Base-by-base conservation (phyloP, 2,329 filamentous ascomycete genomes). In the Hysterium pulicare region DNA sequence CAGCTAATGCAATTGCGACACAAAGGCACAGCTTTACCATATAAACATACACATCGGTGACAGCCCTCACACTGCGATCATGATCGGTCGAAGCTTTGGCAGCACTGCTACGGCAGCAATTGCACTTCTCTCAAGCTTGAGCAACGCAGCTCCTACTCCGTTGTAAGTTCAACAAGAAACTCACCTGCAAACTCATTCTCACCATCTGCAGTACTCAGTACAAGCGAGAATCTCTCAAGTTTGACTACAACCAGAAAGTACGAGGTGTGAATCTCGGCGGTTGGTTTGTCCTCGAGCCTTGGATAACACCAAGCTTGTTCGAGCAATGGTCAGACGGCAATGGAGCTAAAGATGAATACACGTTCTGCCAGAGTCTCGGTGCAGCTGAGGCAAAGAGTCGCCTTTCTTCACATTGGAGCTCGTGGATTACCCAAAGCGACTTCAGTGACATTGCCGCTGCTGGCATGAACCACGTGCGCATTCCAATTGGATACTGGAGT, bases 401-500 rank as follows among this genome's bases (percentile, higher is more conserved):
- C 23, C 63, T 85, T 28, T 67, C 68, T 6, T 49, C 69, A 20
- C 82, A 85, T 57, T 85, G 82, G 82, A 67, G 71, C 37, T 72
- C 70, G 8, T 85, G 77, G 67, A 73, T 81, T 50, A 75, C 73
- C 2, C 61, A 75, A 46, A 69, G 64, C 17, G 79, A 82, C 55
- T 79, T 83, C 58, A 60, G 71, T 16, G 67, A 74, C 40, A 82
- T 83, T 45, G 73, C 72, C n/a, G 60, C 55, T 13, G 70, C 71
- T 13, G 81, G 81, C 4, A 61, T 84, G 56, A 84, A 83, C 62
- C 75, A 82, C 50, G 78, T 84, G 28, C 71, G 82, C 35, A 84
- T 85, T 41, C 82, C 82, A 2, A 72, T 85, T 38, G 82, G 82
- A 5, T 84, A 84, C 58, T 85, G 82, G 82, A 80, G 81, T 24